These are phyloP conservation scores for Exophiala sp. DNA, from an alignment of 2,329 filamentous ascomycete genomes.

Conservation along the genomic window DNA sequence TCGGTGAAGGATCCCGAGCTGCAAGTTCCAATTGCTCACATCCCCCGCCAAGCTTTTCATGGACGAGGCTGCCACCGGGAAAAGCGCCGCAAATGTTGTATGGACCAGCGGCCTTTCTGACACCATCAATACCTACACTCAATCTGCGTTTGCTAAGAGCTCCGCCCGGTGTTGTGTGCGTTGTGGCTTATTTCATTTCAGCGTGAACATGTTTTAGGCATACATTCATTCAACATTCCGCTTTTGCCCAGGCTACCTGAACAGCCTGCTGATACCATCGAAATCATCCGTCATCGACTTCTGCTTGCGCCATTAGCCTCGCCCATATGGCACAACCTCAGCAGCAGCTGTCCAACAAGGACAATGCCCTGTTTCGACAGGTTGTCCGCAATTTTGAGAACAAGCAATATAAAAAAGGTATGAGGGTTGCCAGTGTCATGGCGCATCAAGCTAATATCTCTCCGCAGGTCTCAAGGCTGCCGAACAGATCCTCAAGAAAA, in stretches of 20 bases:
- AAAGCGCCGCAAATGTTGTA: too few species aligned
- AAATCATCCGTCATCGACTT: background rate
- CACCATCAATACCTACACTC: background rate
- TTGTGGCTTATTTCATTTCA: constrained; percentile 8
- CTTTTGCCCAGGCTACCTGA: background rate
- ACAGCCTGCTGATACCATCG: background rate
- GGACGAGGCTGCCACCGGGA: too few species aligned
- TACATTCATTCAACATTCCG: background rate
- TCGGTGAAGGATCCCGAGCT: too few species aligned
- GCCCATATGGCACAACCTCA: constrained; percentile 27
- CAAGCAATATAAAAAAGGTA: constrained; percentile 93
- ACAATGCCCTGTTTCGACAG: constrained; percentile 88
- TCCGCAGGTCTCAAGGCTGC: constrained; percentile 78
- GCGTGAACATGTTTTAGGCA: constrained; percentile 14
- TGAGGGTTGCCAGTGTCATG: constrained; percentile 9
- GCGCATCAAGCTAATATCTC: constrained; percentile 12
- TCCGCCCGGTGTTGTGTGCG: background rate
- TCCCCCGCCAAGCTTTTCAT: too few species aligned
- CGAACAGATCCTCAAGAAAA: constrained; percentile 93
- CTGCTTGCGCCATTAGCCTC: background rate
- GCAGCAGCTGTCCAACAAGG: constrained; percentile 65
- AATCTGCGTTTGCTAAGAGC: background rate
- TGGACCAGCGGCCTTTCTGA: too few species aligned
- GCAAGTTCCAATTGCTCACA: too few species aligned
- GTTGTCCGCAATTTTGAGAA: constrained; percentile 95